Percentiles rank a stretch among this genome's conserved stretches.
These are phyloP conservation scores for Fusarium xylarioides DNA, from an alignment of 2,329 filamentous ascomycete genomes.

Conservation along the genomic window DNA sequence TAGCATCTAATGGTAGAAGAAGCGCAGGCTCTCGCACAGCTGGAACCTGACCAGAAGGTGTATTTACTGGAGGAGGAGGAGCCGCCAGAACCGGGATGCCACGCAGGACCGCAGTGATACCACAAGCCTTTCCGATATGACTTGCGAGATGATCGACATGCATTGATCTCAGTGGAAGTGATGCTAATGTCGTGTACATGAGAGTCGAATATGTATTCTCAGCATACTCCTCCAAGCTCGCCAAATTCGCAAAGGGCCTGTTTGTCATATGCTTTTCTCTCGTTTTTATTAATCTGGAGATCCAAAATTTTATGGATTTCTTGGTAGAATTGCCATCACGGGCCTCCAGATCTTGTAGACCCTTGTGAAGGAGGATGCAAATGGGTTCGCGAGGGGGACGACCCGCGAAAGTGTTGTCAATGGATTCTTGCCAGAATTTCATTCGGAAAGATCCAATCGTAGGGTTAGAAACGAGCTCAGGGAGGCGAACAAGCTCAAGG, in stretches of 20 bases:
- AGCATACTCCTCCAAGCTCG: constrained; percentile 83
- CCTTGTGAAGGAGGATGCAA: constrained; percentile 81
- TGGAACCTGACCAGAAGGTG: constrained; percentile 51
- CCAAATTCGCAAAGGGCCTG: constrained; percentile 78
- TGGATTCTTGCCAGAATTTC: constrained; percentile 92
- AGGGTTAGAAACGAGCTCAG: constrained; percentile 88
- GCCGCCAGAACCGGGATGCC: constrained; percentile 90
- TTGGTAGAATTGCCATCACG: constrained; percentile 52
- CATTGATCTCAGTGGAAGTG: constrained; percentile 80
- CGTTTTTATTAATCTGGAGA: constrained; percentile 79
- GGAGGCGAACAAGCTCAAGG: constrained; percentile 87
- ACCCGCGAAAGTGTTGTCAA: constrained; percentile 80
- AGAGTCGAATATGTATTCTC: constrained; percentile 96
- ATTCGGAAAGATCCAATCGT: constrained; percentile 88
- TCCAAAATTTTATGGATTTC: constrained; percentile 74
- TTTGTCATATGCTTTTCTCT: constrained; percentile 86
- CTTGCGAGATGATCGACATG: constrained; percentile 92
- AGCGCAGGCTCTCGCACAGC: constrained; percentile 63
- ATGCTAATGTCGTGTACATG: constrained; percentile 85
- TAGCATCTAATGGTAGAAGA: constrained; percentile 86
- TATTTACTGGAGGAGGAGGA: constrained; percentile 60
- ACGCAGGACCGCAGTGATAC: constrained; percentile 86
- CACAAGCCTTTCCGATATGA: constrained; percentile 93
- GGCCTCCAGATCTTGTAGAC: constrained; percentile 69
- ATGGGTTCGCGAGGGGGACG: constrained; percentile 90